Evolutionary conservation across 805 yeast genomes (phyloP), one percentile per base, ranked within the genome.

Genomic region (Barnettozyma californica): DNA sequence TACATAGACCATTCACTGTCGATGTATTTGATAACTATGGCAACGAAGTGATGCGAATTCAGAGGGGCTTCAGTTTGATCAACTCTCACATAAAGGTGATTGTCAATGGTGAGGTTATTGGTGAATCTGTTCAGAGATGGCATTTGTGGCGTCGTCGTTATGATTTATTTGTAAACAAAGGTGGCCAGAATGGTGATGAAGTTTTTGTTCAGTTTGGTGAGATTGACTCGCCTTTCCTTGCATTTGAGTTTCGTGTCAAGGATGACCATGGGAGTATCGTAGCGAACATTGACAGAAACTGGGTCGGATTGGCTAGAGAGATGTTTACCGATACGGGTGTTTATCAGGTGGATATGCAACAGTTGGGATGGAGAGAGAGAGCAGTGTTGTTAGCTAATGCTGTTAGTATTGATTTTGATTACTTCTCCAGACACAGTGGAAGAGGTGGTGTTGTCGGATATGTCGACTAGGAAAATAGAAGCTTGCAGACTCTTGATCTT

Each of bases 251-350:
- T 65, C 91, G 95, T 0, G 85, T 89, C 3, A 60, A 57, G 33
- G 80, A 89, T 62, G 81, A 73, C 36, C 45, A 69, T 1, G 83
- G 82, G 0, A 68, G 73, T 14, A 77, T 86, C 0, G 68, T 85
- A 47, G 96, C 85, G 0, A 73, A 86, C 1, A 92, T 94, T 2
- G 94, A 89, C 64, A 76, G 98, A 58, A 90, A 90, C 65, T 94
- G 96, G 94, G 95, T 87, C 6, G 99, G 99, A 0, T 68, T 94
- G 38, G 96, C 95, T 2, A 76, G 97, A 59, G 99, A 94, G 63
- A 67, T 91, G 59, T 84, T 92, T 61, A 91, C 98, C 0, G 98
- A 94, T 66, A 87, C 97, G 0, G 98, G 98, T 53, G 91, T 89
- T 1, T 92, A 94, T 64, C 80, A 91, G 27, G 68, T 92, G 26